A percentile compares a stretch with the other conserved stretches of the same genome.
Evolutionary conservation across 2,329 filamentous ascomycete species (phyloP).

Genomic region (Thielaviopsis punctulata): DNA sequence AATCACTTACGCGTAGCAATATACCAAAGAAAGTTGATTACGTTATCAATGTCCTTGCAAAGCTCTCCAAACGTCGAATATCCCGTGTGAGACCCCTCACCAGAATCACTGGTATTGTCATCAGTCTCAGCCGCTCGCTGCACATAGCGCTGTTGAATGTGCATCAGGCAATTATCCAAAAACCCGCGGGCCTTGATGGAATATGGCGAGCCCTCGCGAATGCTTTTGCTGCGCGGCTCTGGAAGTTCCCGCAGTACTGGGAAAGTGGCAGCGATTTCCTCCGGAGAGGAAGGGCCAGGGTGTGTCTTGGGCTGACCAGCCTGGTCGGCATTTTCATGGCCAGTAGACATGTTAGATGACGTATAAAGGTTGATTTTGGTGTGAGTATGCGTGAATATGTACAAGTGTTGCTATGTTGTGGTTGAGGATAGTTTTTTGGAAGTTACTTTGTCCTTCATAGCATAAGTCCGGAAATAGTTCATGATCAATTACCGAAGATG

Average conservation of each 20-base stretch:
- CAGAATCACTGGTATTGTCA: constrained; percentile 22
- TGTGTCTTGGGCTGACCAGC: too few species aligned
- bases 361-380: too few species aligned
- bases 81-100: constrained; percentile 32
- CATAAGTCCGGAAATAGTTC: too few species aligned
- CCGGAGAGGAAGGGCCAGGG: neutral
- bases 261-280: neutral
- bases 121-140: neutral
- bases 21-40: constrained; percentile 73
- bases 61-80: constrained; percentile 50
- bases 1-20: constrained; percentile 58
- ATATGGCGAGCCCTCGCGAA: constrained; percentile 1
- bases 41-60: constrained; percentile 52
- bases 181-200: neutral
- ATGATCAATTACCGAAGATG: too few species aligned
- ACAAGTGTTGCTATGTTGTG: too few species aligned
- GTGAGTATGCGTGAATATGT: too few species aligned
- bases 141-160: constrained; percentile 5
- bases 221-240: neutral
- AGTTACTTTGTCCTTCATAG: too few species aligned
- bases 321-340: too few species aligned
- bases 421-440: too few species aligned
- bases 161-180: neutral
- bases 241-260: constrained; percentile 1
- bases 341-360: too few species aligned